Evolutionary conservation across 495 filamentous ascomycete species (phyloP).

Genomic region (Penicillium chermesinum): DNA sequence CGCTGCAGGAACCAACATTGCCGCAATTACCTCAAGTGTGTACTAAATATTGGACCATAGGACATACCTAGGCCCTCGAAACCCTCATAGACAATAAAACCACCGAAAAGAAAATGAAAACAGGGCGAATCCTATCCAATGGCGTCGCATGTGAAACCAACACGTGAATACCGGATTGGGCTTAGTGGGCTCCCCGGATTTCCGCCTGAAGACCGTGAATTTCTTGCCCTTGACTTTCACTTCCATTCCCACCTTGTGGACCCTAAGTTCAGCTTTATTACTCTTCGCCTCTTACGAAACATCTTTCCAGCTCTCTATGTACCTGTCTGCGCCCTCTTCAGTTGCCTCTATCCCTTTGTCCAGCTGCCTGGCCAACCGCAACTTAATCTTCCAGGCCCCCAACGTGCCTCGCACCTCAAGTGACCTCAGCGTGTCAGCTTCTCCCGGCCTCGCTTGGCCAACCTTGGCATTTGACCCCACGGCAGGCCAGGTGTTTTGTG

Average conservation of each 20-base stretch:
- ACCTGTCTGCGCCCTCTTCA: constrained; percentile 32
- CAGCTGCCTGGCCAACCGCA: constrained; percentile 25
- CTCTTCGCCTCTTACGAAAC: background rate
- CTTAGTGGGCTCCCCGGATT: constrained; percentile 24
- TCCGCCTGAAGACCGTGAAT: constrained; percentile 20
- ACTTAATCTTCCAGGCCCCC: constrained; percentile 11
- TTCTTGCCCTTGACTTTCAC: constrained; percentile 11
- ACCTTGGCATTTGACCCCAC: constrained; percentile 23
- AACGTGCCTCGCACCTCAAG: constrained; percentile 4
- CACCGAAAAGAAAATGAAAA: background rate
- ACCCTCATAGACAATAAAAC: too few relatives aligned
- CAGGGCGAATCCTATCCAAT: constrained; percentile 3
- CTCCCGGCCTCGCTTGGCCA: constrained; percentile 5
- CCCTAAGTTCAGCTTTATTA: constrained; percentile 1
- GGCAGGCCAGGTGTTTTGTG: constrained; percentile 41
- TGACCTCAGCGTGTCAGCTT: constrained; percentile 8
- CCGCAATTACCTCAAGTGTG: too few relatives aligned
- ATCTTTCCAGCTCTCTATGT: constrained; percentile 34
- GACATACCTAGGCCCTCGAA: too few relatives aligned
- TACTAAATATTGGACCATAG: too few relatives aligned
- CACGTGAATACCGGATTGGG: constrained; percentile 22
- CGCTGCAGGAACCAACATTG: background rate
- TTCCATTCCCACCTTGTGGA: constrained; percentile 12
- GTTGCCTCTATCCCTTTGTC: constrained; percentile 30
- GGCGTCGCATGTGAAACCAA: constrained; percentile 9